phyloP scores from a whole-genome alignment of 192 early-diverging fungal species.

The Dispira simplex region DNA sequence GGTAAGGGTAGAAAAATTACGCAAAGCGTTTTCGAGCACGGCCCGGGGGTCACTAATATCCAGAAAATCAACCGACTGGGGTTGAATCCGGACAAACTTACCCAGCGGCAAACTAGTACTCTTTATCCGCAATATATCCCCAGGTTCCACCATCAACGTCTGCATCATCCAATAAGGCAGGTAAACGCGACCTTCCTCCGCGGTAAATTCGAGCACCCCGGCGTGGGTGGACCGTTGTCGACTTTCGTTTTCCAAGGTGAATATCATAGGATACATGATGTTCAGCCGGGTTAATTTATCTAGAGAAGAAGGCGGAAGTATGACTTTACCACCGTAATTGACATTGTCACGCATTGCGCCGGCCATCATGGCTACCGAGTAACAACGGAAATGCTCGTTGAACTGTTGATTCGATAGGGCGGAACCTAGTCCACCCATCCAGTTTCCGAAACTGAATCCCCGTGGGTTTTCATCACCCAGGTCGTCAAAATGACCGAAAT shows the following conservation, averaged over 20 bases:
- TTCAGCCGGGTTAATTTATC: constrained; percentile 52
- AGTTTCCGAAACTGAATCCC: too few relatives aligned
- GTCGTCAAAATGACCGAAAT: too few relatives aligned
- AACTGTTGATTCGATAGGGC: neutral
- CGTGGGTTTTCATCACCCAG: too few relatives aligned
- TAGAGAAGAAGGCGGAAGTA: constrained; percentile 27
- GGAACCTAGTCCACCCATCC: too few relatives aligned
- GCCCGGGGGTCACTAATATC: constrained; percentile 95
- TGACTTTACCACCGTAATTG: constrained; percentile 30
- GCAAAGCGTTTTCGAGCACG: constrained; percentile 88
- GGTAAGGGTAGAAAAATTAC: constrained; percentile 85
- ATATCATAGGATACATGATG: constrained; percentile 86
- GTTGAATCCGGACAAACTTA: constrained; percentile 86
- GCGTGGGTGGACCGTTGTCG: constrained; percentile 59
- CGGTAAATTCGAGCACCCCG: constrained; percentile 96
- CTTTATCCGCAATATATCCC: constrained; percentile 60
- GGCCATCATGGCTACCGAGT: constrained; percentile 9
- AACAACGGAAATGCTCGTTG: constrained; percentile 9
- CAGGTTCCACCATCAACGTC: constrained; percentile 57
- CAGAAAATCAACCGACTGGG: constrained; percentile 91
- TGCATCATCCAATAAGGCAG: constrained; percentile 99
- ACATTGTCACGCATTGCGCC: constrained; percentile 12
- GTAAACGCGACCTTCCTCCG: constrained; percentile 91
- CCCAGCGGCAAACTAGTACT: constrained; percentile 68
- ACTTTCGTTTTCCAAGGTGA: constrained; percentile 55